Evolutionary conservation across 1,284 basidiomycete species (phyloP).

Genomic region (Malassezia obtusa): DNA sequence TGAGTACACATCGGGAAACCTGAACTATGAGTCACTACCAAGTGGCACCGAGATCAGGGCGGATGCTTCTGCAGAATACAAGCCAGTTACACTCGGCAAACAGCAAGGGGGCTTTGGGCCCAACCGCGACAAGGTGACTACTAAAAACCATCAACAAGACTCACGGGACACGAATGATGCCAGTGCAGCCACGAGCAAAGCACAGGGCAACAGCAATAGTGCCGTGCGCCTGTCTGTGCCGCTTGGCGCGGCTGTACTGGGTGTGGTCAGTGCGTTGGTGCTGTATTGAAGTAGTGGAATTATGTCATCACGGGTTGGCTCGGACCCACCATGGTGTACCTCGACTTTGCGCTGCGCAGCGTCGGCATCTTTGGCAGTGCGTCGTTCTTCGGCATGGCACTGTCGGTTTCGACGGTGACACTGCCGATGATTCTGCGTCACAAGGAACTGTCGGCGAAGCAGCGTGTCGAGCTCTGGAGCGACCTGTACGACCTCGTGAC

Average conservation of each 20-base stretch:
- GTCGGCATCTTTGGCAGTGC: constrained; percentile 1
- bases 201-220: too few species aligned
- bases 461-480: neutral
- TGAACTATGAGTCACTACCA: constrained; percentile 13
- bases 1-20: constrained; percentile 15
- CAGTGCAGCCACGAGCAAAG: too few species aligned
- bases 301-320: too few species aligned
- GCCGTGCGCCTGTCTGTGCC: too few species aligned
- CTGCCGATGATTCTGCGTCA: neutral
- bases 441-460: neutral
- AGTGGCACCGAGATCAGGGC: constrained; percentile 10
- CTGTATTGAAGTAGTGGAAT: too few species aligned
- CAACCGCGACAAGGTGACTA: too few species aligned
- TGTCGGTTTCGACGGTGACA: neutral
- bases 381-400: neutral
- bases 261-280: too few species aligned
- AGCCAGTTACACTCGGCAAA: neutral
- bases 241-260: too few species aligned
- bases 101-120: neutral
- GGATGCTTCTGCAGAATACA: neutral
- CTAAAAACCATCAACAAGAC: too few species aligned
- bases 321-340: neutral
- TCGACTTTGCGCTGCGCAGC: neutral
- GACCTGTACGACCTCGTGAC: neutral
- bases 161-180: too few species aligned